Evolutionary conservation across 1,284 basidiomycete species (phyloP), one percentile per base, ranked within the genome.

Genomic region (Fomitopsis pinicola): DNA sequence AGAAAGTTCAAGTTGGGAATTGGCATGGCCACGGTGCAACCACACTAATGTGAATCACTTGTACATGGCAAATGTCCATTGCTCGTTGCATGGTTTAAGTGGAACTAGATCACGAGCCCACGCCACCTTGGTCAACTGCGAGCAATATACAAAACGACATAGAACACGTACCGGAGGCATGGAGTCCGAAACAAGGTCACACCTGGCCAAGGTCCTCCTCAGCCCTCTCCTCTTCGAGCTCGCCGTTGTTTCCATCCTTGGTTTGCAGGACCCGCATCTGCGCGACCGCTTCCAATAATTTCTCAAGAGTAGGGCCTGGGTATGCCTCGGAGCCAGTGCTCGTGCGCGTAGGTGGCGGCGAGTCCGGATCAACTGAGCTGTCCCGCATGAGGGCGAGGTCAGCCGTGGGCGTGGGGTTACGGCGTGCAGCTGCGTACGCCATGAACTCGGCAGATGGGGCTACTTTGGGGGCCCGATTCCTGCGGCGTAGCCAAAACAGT

Each of bases 361-460:
- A 22, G 14, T 30, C 48, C 1, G 5, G 48, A 28, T 50, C 48
- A 6, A 15, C 14, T 15, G 48, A 50, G 15, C 45, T 48, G 45
- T 30, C 48, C 48, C 48, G 48, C 28, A 33, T 17, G 48, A 50
- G 14, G 12, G 28, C 30, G 14, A 22, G 12, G 28, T 33, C 48
- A 17, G 48, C 26, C 12, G 59, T 33, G 42, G n/a, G 33, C 12
- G 22, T 22, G 10, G 28, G 38, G 48, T 4, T 19, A n/a, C 35
- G 52, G 38, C 15, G 35, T 15, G 40, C 40, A 4, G 53, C 57
- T 7, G 60, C 59, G 19, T 61, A 52, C 45, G 59, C 62, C 67
- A 68, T 65, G 61, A 70, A 69, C 50, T 70, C 69, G 22, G 66
- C 66, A 17, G 69, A 70, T 22, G 69, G 67, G 9, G 69, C 66